These are phyloP conservation scores for Plectosphaerella sp. DNA, from an alignment of 2,329 filamentous ascomycete genomes.

Conservation along the genomic window DNA sequence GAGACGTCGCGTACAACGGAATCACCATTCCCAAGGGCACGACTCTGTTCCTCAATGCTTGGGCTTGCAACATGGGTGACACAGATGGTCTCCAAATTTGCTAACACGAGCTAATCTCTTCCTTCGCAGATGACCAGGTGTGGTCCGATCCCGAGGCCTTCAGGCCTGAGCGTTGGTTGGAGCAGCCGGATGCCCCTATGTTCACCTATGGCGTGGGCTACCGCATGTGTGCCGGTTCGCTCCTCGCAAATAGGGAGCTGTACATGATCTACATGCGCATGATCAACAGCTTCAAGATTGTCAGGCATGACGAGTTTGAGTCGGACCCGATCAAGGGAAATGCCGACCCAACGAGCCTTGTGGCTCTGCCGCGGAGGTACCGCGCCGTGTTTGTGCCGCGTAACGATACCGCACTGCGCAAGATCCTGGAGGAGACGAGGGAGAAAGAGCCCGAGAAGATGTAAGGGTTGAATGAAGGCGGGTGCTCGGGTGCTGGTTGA, in stretches of 20 bases:
- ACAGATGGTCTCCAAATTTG: background rate
- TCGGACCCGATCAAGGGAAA: conserved; percentile 56
- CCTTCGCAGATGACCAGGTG: conserved; percentile 39
- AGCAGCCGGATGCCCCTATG: conserved; percentile 58
- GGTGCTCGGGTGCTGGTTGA: too few relatives aligned
- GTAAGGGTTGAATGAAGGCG: too few relatives aligned
- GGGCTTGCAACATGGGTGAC: conserved; percentile 65
- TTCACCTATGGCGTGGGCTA: conserved; percentile 65
- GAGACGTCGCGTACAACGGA: conserved; percentile 54
- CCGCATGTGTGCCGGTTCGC: conserved; percentile 61
- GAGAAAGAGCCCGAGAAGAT: background rate
- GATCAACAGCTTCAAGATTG: conserved; percentile 56
- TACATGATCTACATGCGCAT: conserved; percentile 61
- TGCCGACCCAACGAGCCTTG: conserved; percentile 57
- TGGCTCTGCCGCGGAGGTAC: too few relatives aligned
- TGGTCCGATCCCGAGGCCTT: conserved; percentile 50
- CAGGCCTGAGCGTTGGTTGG: conserved; percentile 52
- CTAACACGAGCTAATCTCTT: background rate
- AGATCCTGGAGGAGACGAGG: background rate
- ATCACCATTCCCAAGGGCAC: conserved; percentile 57
- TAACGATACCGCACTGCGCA: too few relatives aligned
- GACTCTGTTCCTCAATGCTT: conserved; percentile 62
- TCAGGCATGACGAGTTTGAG: conserved; percentile 48
- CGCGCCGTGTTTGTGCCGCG: too few relatives aligned
- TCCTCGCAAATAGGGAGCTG: conserved; percentile 60